These are phyloP conservation scores for Sindora glabra DNA, from an alignment of 306 rosid genomes.

Conservation along the genomic window DNA sequence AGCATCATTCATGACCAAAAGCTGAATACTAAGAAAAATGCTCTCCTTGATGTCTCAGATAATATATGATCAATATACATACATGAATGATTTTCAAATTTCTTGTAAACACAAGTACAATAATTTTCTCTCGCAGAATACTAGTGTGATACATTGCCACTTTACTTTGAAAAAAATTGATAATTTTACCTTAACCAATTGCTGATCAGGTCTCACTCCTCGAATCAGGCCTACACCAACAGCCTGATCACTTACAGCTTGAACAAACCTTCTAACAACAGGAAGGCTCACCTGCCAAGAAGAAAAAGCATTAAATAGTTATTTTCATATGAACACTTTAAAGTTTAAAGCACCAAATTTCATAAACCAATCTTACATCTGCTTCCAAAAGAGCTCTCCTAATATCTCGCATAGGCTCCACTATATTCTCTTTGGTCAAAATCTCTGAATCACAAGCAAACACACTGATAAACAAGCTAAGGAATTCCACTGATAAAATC, in stretches of 20 bases:
- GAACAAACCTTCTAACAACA: slow-evolving; percentile 95
- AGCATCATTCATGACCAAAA: neutral
- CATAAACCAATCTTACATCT: slow-evolving; percentile 50
- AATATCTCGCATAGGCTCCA: slow-evolving; percentile 95
- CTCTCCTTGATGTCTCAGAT: neutral
- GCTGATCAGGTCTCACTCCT: slow-evolving; percentile 93
- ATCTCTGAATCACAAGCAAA: slow-evolving; percentile 53
- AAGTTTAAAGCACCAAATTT: neutral
- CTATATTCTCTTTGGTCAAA: slow-evolving; percentile 87
- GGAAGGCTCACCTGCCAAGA: slow-evolving; percentile 91
- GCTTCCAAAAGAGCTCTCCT: slow-evolving; percentile 98
- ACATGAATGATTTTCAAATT: neutral
- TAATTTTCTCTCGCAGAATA: neutral
- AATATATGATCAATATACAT: neutral
- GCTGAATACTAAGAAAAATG: neutral
- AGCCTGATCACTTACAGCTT: slow-evolving; percentile 82
- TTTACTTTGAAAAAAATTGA: neutral
- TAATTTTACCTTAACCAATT: slow-evolving; percentile 69
- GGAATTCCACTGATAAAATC: neutral
- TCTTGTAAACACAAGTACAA: neutral
- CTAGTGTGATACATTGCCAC: neutral
- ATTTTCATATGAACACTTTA: neutral
- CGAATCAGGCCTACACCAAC: slow-evolving; percentile 84
- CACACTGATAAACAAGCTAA: neutral
- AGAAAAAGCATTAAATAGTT: slow-evolving; percentile 7